Evolutionary conservation across 306 rosid genomes (phyloP), one percentile per base, ranked within the genome.

Genomic region (Cicer arietinum): DNA sequence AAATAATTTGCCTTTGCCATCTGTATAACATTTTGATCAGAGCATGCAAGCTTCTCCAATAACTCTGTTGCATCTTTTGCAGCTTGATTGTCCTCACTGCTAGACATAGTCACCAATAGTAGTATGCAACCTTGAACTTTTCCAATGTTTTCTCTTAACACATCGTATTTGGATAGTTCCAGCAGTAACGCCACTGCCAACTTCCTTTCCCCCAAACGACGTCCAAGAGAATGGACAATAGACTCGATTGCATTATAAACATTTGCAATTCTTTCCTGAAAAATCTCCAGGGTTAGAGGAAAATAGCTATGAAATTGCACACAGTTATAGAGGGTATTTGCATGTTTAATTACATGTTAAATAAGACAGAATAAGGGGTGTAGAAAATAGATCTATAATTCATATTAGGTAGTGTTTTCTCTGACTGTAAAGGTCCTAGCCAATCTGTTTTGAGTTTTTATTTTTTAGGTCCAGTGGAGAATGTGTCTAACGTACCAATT

Each of bases 1-100:
- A 90, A 83, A 79, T 90, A 84, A 75, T 87, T 89, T 8, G 91
- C 90, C 72, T 84, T 89, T 41, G 91, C 93, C 96, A 90, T 90
- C 77, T 76, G 86, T 77, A 79, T 72, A 45, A 90, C 90, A 82
- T 90, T 90, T 41, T 84, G 82, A 61, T 88, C 84, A 82, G 73
- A 80, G 78, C 67, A 72, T 35, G 93, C 84, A 52, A 90, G 85
- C 48, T 81, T 90, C 83, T 81, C 90, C 79, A 90, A 77, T 40
- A 90, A 77, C 71, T 87, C 87, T 17, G 47, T 71, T 57, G 90
- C 91, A 75, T 82, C 74, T 71, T 67, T 71, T n/a, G 84, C 73
- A 59, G 85, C 91, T 81, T 82, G 85, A 73, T 3, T 72, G 42
- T 90, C 93, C 42, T 84, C 91, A 30, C 85, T 77, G 50, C 76